Evolutionary conservation across 371 early-diverging fungal genomes (phyloP), one percentile per base, ranked within the genome.

Genomic region (Nematocida ausubeli): DNA sequence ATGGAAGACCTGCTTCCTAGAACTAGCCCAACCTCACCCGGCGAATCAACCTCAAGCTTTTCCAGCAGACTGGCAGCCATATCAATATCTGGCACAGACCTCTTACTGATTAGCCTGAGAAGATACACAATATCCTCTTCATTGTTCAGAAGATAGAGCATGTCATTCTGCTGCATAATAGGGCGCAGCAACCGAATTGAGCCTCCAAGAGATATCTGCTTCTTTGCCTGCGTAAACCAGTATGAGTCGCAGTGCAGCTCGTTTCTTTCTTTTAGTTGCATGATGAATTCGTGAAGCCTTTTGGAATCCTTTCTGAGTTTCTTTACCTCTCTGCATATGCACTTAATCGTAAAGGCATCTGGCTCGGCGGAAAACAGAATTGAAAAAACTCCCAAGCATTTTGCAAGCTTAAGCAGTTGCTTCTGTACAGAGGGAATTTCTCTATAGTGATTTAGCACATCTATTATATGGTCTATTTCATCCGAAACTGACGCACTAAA

Each of bases 111-210:
- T 28, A n/a, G 9, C 24, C 63, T 7, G 16, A 64, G 65, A 1
- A 56, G 65, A 34, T 32, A 52, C 2, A 24, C 78, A 3, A 75
- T 51, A 37, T 75, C 78, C 50, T 63, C 66, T 52, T 75, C 78
- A 22, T 66, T 26, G 64, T 40, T 37, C 37, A 75, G 51, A 34
- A 54, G 34, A 6, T 39, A 28, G 6, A 57, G 26, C 7, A 75
- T 35, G 6, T 75, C 78, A 12, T 66, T 66, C 30, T 26, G 47
- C 35, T 24, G 49, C 52, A 75, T 60, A 54, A 64, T 40, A 5
- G 37, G 22, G 16, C 22, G 50, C n/a, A 75, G 52, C 2, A 35
- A 54, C 5, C 30, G 44, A 28, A 72, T 49, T 1, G 62, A 28
- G 35, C 47, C 63, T 14, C 78, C 78, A 12, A 75, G 37, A 4